phyloP scores from a whole-genome alignment of 2,329 filamentous ascomycete genomes.

The Penicillium sp. region DNA sequence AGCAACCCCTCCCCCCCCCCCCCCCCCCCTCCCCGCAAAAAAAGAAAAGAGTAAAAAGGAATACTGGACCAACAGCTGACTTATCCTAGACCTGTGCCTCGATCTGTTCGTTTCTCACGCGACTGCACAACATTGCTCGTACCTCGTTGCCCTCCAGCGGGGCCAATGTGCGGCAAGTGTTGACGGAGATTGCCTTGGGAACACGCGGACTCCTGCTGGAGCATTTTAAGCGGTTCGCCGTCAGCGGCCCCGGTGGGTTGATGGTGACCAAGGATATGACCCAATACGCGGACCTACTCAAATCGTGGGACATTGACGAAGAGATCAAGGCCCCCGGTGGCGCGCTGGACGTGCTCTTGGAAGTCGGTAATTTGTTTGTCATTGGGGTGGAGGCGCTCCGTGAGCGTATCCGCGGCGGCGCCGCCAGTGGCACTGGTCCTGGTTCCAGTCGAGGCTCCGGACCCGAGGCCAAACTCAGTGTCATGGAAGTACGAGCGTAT shows the following conservation, averaged over 20 bases:
- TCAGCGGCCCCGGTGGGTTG: conserved; percentile 88
- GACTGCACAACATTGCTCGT: conserved; percentile 62
- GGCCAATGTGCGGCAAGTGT: conserved; percentile 78
- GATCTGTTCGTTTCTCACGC: conserved; percentile 77
- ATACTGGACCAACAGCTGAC: not conserved
- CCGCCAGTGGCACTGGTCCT: conserved; percentile 51
- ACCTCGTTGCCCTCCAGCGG: conserved; percentile 65
- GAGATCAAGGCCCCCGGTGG: conserved; percentile 52
- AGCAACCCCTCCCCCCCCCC: too few relatives aligned
- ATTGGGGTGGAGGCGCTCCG: conserved; percentile 78
- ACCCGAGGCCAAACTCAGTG: conserved; percentile 54
- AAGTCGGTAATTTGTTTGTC: conserved; percentile 95
- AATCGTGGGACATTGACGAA: conserved; percentile 74
- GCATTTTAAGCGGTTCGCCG: conserved; percentile 91
- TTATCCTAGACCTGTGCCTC: conserved; percentile 67
- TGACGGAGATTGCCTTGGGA: conserved; percentile 78
- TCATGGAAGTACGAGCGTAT: conserved; percentile 70
- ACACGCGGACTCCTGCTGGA: conserved; percentile 79
- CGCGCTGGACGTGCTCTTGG: conserved; percentile 80
- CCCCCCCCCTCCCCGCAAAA: too few relatives aligned
- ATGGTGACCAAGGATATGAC: conserved; percentile 97
- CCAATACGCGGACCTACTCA: conserved; percentile 83
- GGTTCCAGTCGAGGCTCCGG: conserved; percentile 33
- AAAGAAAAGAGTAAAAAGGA: not conserved
- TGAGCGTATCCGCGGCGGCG: conserved; percentile 65